Percentiles rank a stretch among this genome's conserved stretches.
Conservation (phyloP, 2,329 filamentous ascomycete genomes). For the Penicillium sumatraense region DNA sequence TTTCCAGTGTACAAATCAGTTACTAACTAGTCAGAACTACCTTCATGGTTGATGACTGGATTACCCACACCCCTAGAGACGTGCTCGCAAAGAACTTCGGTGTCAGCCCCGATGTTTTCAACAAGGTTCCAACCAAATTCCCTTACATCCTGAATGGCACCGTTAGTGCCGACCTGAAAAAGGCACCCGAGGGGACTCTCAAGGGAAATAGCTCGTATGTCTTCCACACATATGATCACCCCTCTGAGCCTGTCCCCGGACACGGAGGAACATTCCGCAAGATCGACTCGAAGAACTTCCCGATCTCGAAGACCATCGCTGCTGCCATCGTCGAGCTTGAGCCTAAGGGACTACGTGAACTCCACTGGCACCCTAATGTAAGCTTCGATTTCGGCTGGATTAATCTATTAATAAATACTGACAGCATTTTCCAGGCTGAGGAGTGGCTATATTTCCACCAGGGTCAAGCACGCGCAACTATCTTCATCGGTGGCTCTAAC, state of each 20-base stretch:
- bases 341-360: constrained; percentile 66
- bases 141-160: constrained; percentile 68
- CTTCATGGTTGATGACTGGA: constrained; percentile 74
- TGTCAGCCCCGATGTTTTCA: constrained; percentile 63
- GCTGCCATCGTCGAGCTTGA: constrained; percentile 67
- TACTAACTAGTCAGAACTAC: constrained; percentile 56
- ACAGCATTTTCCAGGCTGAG: constrained; percentile 55
- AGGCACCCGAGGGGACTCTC: constrained; percentile 56
- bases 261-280: constrained; percentile 66
- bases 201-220: constrained; percentile 65
- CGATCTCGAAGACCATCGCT: constrained; percentile 67
- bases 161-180: constrained; percentile 47
- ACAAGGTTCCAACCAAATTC: constrained; percentile 59
- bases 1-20: neutral
- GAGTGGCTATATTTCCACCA: constrained; percentile 75
- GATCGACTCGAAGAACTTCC: constrained; percentile 71
- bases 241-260: constrained; percentile 62
- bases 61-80: constrained; percentile 66
- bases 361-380: constrained; percentile 73
- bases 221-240: constrained; percentile 62
- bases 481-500: constrained; percentile 65
- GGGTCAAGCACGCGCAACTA: constrained; percentile 64
- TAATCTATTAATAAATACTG: neutral
- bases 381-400: constrained; percentile 33
- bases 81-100: constrained; percentile 73